A percentile compares a stretch with the other conserved stretches of the same genome.
These are phyloP conservation scores for Salix brachista DNA, from an alignment of 345 rosid genomes.

Conservation along the genomic window DNA sequence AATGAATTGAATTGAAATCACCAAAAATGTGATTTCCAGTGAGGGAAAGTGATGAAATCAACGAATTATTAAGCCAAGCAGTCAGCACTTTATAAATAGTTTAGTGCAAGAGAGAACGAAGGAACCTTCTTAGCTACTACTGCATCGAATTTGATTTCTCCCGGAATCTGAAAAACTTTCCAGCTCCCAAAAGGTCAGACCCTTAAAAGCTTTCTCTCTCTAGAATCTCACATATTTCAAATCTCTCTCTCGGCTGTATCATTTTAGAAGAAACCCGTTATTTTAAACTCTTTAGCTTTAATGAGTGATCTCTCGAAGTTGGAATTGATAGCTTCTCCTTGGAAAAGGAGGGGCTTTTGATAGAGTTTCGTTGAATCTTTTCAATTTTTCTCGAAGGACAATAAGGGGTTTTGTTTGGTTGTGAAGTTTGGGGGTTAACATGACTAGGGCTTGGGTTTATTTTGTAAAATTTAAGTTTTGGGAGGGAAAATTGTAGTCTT, in stretches of 20 bases:
- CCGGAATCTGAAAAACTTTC: constrained; percentile 9
- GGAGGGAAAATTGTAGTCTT: background rate
- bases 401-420: background rate
- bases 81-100: background rate
- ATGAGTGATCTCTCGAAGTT: constrained; percentile 10
- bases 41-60: background rate
- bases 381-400: background rate
- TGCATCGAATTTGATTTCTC: constrained; percentile 5
- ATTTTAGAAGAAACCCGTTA: constrained; percentile 6
- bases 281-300: constrained; percentile 4
- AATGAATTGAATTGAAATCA: constrained; percentile 9
- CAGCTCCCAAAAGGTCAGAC: constrained; percentile 31
- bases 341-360: constrained; percentile 6
- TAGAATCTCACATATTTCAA: constrained; percentile 2
- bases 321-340: background rate
- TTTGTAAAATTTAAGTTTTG: background rate
- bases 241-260: constrained; percentile 5
- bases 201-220: constrained; percentile 5
- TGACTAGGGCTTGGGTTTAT: background rate
- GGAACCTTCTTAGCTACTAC: background rate
- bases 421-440: background rate
- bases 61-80: background rate
- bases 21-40: background rate
- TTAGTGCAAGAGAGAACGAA: constrained; percentile 7
- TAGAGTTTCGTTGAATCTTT: constrained; percentile 8